These are phyloP conservation scores for Cystodermella granulosa DNA, from an alignment of 1,284 basidiomycete species.

Conservation along the genomic window DNA sequence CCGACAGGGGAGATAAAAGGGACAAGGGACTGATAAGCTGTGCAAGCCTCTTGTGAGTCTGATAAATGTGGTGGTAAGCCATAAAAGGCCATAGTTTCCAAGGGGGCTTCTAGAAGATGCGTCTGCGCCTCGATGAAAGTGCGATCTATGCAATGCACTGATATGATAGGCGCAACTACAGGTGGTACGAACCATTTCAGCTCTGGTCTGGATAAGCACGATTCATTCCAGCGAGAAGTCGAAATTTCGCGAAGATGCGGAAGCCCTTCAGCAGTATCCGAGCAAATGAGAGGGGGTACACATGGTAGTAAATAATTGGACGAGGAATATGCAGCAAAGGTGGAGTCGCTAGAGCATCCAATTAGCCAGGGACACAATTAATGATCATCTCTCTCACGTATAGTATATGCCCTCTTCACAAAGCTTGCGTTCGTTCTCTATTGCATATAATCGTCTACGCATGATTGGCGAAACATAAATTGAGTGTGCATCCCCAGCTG, in stretches of 20 bases:
- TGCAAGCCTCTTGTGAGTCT: slow-evolving; percentile 58
- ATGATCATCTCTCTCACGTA: slow-evolving; percentile 40
- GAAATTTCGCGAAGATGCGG: slow-evolving; percentile 64
- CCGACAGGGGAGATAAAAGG: slow-evolving; percentile 68
- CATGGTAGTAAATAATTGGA: slow-evolving; percentile 30
- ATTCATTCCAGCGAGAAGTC: slow-evolving; percentile 59
- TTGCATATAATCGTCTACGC: slow-evolving; percentile 46
- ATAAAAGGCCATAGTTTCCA: slow-evolving; percentile 76
- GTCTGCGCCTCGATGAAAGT: slow-evolving; percentile 74
- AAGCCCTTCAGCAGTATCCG: slow-evolving; percentile 43
- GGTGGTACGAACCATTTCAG: slow-evolving; percentile 80
- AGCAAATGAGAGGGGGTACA: slow-evolving; percentile 35
- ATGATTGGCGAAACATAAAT: slow-evolving; percentile 59
- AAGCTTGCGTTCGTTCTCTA: slow-evolving; percentile 44
- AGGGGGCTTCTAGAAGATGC: slow-evolving; percentile 57
- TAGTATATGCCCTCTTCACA: slow-evolving; percentile 45
- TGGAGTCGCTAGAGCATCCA: slow-evolving; percentile 46
- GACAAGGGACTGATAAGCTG: slow-evolving; percentile 48
- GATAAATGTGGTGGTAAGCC: slow-evolving; percentile 72
- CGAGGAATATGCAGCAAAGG: slow-evolving; percentile 49
- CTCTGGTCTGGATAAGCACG: slow-evolving; percentile 74
- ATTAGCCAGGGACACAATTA: slow-evolving; percentile 13
- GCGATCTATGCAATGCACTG: slow-evolving; percentile 70
- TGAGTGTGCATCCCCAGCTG: slow-evolving; percentile 60
- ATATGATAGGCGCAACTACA: slow-evolving; percentile 80